Evolutionary conservation across 1,284 basidiomycete genomes (phyloP).

Genomic region (Cutaneotrichosporon cutaneum): DNA sequence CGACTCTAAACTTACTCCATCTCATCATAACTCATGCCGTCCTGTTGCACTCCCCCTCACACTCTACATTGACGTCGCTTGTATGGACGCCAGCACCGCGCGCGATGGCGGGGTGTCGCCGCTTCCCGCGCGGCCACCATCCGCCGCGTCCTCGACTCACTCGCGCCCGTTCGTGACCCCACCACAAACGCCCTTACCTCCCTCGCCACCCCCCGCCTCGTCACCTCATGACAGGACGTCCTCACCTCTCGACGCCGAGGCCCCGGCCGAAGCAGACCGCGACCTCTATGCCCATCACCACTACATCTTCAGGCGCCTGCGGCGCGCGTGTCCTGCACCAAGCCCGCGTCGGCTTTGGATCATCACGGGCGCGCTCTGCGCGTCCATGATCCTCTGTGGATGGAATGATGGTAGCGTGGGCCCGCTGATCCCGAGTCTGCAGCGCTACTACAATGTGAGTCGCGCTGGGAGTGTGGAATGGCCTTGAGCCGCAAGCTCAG

Average conservation of each 20-base stretch:
- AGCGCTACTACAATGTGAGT: slow-evolving; percentile 24
- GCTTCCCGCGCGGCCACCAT: neutral
- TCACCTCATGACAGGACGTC: neutral
- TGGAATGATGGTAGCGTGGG: slow-evolving; percentile 25
- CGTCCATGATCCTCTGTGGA: slow-evolving; percentile 24
- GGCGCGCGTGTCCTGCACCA: slow-evolving; percentile 16
- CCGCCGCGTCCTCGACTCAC: neutral
- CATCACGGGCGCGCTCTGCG: slow-evolving; percentile 14
- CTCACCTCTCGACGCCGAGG: neutral
- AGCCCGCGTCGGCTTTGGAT: neutral
- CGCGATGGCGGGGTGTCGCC: neutral
- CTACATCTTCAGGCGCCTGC: slow-evolving; percentile 20
- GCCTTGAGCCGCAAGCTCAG: no score
- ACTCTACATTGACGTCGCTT: neutral
- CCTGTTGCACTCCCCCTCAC: neutral
- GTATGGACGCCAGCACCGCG: neutral
- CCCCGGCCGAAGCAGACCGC: neutral
- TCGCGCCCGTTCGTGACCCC: neutral
- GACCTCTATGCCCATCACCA: slow-evolving; percentile 8
- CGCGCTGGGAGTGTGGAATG: no score
- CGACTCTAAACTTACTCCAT: neutral
- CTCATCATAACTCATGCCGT: neutral
- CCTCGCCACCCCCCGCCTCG: neutral
- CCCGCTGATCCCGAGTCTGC: slow-evolving; percentile 23
- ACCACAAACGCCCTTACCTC: neutral